Conservation (phyloP, 2,329 filamentous ascomycete species). For the Stagonosporopsis tanaceti region DNA sequence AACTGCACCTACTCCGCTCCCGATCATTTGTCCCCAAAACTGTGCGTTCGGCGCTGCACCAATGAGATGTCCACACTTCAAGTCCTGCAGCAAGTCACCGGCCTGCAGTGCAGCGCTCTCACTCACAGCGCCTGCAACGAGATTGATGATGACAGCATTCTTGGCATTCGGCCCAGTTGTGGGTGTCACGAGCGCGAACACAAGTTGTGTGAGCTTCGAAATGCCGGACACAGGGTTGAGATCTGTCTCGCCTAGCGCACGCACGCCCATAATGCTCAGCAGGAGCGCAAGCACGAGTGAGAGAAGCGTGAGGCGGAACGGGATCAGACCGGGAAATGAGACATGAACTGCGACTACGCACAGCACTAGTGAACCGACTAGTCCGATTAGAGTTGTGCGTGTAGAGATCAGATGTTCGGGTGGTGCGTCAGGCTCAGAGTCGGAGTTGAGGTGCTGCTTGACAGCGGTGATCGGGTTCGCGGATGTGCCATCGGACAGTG, state of each 20-base stretch:
- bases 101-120: constrained; percentile 90
- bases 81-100: constrained; percentile 94
- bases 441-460: constrained; percentile 42
- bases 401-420: constrained; percentile 80
- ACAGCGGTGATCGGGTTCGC: constrained; percentile 36
- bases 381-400: constrained; percentile 74
- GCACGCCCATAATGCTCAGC: constrained; percentile 70
- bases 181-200: constrained; percentile 91
- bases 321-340: constrained; percentile 84
- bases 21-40: constrained; percentile 96
- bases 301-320: constrained; percentile 81
- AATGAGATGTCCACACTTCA: constrained; percentile 93
- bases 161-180: constrained; percentile 61
- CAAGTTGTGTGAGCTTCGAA: constrained; percentile 92
- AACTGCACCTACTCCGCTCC: constrained; percentile 83
- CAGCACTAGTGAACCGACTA: constrained; percentile 77
- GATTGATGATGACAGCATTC: constrained; percentile 91
- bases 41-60: constrained; percentile 93
- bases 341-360: constrained; percentile 84
- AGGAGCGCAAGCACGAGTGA: constrained; percentile 80
- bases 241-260: constrained; percentile 80
- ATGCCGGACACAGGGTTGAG: constrained; percentile 96
- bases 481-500: constrained; percentile 37
- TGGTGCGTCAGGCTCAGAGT: constrained; percentile 76
- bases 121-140: constrained; percentile 88